Conservation (phyloP, 306 rosid genomes). For the Cyamopsis tetragonoloba region DNA sequence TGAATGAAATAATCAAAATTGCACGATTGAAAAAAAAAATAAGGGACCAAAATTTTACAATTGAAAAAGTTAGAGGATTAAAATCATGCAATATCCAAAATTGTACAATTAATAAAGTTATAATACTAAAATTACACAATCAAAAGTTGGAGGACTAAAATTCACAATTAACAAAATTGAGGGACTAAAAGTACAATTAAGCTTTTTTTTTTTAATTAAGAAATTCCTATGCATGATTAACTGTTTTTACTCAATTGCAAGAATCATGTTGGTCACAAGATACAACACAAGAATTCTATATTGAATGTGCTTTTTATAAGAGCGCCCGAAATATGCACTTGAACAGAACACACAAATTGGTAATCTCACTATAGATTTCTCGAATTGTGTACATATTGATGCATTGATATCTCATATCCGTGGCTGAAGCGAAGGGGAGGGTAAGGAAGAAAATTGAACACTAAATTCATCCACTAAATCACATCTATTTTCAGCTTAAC, state of each 20-base stretch:
- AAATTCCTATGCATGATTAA: too few species aligned
- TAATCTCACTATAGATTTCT: slow-evolving; percentile 27
- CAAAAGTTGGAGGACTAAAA: too few species aligned
- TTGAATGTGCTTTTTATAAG: not conserved
- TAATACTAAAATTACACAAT: too few species aligned
- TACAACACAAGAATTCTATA: not conserved
- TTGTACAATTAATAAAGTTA: too few species aligned
- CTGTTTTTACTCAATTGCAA: not conserved
- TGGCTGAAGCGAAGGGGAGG: not conserved
- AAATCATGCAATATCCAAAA: too few species aligned
- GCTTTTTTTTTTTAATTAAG: too few species aligned
- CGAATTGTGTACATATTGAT: slow-evolving; percentile 34
- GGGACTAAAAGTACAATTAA: too few species aligned
- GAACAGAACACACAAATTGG: slow-evolving; percentile 23
- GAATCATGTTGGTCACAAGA: not conserved
- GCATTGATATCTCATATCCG: slow-evolving; percentile 6
- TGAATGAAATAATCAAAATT: too few species aligned
- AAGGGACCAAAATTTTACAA: too few species aligned
- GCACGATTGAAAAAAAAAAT: too few species aligned
- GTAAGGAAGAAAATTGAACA: not conserved
- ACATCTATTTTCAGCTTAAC: slow-evolving; percentile 31
- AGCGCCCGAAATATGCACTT: not conserved
- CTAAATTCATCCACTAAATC: slow-evolving; percentile 34
- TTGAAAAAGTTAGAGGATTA: too few species aligned
- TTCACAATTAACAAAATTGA: too few species aligned